Percentiles rank a stretch among this genome's conserved stretches.
Evolutionary conservation across 768 basidiomycete genomes (phyloP).

Genomic region (Daedaleopsis nitida): DNA sequence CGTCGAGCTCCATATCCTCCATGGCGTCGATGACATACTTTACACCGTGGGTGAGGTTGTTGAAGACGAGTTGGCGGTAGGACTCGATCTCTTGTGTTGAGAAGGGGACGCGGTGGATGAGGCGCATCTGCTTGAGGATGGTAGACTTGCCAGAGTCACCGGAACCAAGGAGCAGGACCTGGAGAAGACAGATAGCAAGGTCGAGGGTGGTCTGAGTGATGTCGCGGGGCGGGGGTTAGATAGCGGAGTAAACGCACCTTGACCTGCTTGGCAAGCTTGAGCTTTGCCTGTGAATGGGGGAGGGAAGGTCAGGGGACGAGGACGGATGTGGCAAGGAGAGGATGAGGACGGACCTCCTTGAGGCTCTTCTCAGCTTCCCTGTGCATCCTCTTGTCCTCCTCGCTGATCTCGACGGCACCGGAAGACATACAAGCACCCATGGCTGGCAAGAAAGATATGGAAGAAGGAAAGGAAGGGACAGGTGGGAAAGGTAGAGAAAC

Average conservation of each 20-base stretch:
- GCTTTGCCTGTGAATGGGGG: conserved; percentile 59
- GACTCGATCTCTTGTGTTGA: conserved; percentile 79
- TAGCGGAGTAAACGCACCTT: conserved; percentile 52
- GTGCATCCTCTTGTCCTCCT: conserved; percentile 68
- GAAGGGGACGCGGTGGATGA: conserved; percentile 90
- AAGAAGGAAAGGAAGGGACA: conserved; percentile 10
- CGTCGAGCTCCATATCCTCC: conserved; percentile 83
- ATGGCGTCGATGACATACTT: conserved; percentile 82
- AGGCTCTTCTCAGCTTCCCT: conserved; percentile 76
- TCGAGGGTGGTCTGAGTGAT: conserved; percentile 60
- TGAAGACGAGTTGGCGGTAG: conserved; percentile 90
- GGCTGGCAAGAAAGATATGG: conserved; percentile 10
- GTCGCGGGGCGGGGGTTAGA: too few relatives aligned
- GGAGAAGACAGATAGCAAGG: not conserved
- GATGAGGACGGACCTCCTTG: conserved; percentile 57
- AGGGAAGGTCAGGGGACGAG: not conserved
- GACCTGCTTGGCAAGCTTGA: conserved; percentile 69
- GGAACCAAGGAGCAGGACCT: conserved; percentile 90
- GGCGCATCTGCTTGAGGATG: conserved; percentile 96
- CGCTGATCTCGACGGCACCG: conserved; percentile 57
- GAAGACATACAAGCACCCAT: conserved; percentile 84
- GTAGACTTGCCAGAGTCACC: conserved; percentile 95
- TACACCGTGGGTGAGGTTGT: conserved; percentile 88
- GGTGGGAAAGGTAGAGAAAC: conserved; percentile 8
- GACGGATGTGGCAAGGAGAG: conserved; percentile 10